Base-by-base conservation (phyloP, 306 rosid species). In the Argentina anserina region DNA sequence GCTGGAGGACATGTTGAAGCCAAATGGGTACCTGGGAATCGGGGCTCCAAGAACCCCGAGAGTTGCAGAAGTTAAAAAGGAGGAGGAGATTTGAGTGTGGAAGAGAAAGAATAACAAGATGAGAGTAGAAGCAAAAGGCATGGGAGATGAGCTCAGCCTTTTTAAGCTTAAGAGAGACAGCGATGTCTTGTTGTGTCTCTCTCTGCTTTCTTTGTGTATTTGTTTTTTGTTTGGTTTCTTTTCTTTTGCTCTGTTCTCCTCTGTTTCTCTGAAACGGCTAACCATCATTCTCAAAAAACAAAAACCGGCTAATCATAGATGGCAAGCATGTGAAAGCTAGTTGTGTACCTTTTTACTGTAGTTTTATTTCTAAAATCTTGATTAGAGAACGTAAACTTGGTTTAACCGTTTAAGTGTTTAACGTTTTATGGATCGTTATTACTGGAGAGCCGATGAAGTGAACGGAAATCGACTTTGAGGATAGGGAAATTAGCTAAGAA, bases 131-230 rank as follows among this genome's bases (percentile, higher is more conserved):
- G 62, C 37, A 17, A 28, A 56, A 52, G 78, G 72, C 79, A 80
- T 58, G 9, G 2, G 56, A n/a, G 61, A 47, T 70, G 61, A 75
- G 72, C 36, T 46, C 40, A 50, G 64, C 63, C 50, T 69, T 69
- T 7, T 21, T n/a, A n/a, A 20, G 29, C 68, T 47, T 25, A n/a
- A n/a, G n/a, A n/a, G n/a, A 65, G 87, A 85, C 87, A 80, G 89
- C 89, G 83, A 85, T 82, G 85, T 75, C 76, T 72, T 60, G 80
- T 77, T 76, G 49, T 28, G 84, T 82, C 84, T 66, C 75, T 71
- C 79, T 85, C 86, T 75, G 65, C 68, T 47, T 8, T 73, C 70
- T 29, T 65, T 58, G 3, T 33, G 36, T 33, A 60, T 39, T 26
- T 26, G 26, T 28, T 17, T 26, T 21, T 26, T 42, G 11, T 74